Base-by-base conservation (phyloP, 257 asterid species). In the Henckelia pumila region DNA sequence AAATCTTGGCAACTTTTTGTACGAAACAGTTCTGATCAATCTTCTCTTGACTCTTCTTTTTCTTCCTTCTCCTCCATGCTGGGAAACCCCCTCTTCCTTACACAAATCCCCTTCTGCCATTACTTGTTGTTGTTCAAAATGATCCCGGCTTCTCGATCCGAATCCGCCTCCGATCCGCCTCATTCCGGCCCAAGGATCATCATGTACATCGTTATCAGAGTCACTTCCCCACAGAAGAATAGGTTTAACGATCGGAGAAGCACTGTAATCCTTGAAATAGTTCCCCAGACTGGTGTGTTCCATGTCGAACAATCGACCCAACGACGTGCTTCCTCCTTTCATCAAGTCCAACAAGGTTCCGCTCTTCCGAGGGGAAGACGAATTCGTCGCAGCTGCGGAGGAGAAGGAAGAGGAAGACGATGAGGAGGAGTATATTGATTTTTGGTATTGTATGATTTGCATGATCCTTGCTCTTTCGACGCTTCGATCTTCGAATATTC, bases 311-410 rank as follows among this genome's bases (percentile, higher is more conserved):
- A 87, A 69, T 73, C 95, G 71, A 52, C 93, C 60, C 28, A 89
- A 75, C 21, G 93, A 80, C 21, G 97, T 80, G 77, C 80, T 87
- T 6, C 95, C 95, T 57, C 64, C 86, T 71, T 75, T 85, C 95
- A 89, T 87, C 64, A 89, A 67, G 50, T 81, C 85, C 40, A 89
- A 44, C 19, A 89, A 69, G 64, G 79, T 74, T 11, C 62, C 83
- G 66, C 80, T 78, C 68, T 73, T 82, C 6, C 75, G 67, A 0
- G 86, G 23, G 2, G 82, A 81, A 30, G 72, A 68, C 50, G n/a
- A 11, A 23, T 73, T 66, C 22, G 86, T 79, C 19, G 82, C 63
- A 8, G 81, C 20, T 26, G 66, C 61, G 8, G 79, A 73, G 16
- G 77, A 75, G 40, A 37, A 76, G 0, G 87, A 78, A 19, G 79